Conservation (phyloP, 192 early-diverging fungal species). For the Backusella macrospora region DNA sequence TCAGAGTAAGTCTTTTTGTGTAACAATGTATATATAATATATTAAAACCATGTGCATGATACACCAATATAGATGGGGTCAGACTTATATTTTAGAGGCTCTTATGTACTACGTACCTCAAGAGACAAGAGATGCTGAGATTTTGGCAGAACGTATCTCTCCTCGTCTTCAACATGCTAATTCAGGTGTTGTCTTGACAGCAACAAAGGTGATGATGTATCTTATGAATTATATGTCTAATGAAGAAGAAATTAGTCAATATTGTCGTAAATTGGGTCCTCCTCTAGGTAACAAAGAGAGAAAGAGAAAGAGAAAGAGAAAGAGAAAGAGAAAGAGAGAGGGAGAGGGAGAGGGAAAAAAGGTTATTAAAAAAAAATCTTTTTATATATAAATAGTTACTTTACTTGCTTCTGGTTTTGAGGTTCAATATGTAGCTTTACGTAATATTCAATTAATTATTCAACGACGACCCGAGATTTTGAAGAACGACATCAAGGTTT, state of each 20-base stretch:
- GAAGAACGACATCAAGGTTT: conserved; percentile 94
- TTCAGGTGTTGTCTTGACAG: conserved; percentile 84
- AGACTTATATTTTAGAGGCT: conserved; percentile 92
- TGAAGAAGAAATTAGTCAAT: conserved; percentile 68
- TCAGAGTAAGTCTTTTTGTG: conserved; percentile 68
- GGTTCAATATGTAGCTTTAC: conserved; percentile 95
- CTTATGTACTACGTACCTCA: conserved; percentile 91
- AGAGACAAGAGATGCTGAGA: conserved; percentile 85
- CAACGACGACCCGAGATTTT: conserved; percentile 89
- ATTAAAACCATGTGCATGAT: conserved; percentile 15
- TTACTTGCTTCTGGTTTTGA: conserved; percentile 87
- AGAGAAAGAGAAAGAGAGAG: neutral
- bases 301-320: neutral
- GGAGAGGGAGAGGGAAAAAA: neutral
- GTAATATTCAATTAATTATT: conserved; percentile 94
- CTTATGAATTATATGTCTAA: conserved; percentile 93
- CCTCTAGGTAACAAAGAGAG: conserved; percentile 67
- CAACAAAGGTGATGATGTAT: conserved; percentile 90
- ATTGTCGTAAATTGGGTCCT: conserved; percentile 87
- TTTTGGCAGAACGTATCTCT: conserved; percentile 86
- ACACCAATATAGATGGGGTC: conserved; percentile 76
- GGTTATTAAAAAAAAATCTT: neutral
- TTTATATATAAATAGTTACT: conserved; percentile 63
- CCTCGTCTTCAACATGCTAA: conserved; percentile 95
- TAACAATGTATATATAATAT: neutral